Evolutionary conservation across 345 rosid genomes (phyloP), one percentile per base, ranked within the genome.

Genomic region (Pelargonium nanum): DNA sequence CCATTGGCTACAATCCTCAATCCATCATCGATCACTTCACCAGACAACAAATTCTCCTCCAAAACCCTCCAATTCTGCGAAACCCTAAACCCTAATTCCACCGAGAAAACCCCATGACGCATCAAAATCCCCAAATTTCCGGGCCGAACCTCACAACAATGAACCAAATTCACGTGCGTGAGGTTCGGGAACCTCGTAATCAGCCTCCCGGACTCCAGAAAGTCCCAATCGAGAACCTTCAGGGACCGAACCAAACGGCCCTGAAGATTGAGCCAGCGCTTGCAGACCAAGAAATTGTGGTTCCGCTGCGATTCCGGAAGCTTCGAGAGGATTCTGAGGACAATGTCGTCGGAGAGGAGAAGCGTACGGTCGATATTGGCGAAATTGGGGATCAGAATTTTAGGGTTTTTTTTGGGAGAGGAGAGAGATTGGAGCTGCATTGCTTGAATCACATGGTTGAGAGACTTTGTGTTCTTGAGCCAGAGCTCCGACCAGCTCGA

Each of bases 251-350:
- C 86, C 19, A 93, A 78, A 6, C 87, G 80, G 17, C 96, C 96
- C 45, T 85, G 91, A 62, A 89, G 87, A 63, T 69, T 68, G 15
- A 79, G 58, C 99, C 99, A 93, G 58, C 99, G 85, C 69, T 84
- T 89, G 72, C 99, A 87, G 20, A 85, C 96, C 22, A 84, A 79
- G 26, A 80, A 85, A 45, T 78, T 89, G 34, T 67, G 57, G 60
- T 69, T 68, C 25, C 78, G 74, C 61, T 83, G 93, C 19, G 90
- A 80, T 54, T 26, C 48, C 1, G 96, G 89, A 50, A 85, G 70
- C 23, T 62, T 83, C 4, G 78, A 67, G 75, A 87, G 80, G 72
- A 93, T 74, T 60, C 69, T 62, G 70, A 89, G 82, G 67, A 93
- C 86, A 44, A 81, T 72, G 26, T 80, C 89, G 75, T 89, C 97